Evolutionary conservation across 148 eudicot species (phyloP).

Genomic region (Tetragonia tetragonoides): DNA sequence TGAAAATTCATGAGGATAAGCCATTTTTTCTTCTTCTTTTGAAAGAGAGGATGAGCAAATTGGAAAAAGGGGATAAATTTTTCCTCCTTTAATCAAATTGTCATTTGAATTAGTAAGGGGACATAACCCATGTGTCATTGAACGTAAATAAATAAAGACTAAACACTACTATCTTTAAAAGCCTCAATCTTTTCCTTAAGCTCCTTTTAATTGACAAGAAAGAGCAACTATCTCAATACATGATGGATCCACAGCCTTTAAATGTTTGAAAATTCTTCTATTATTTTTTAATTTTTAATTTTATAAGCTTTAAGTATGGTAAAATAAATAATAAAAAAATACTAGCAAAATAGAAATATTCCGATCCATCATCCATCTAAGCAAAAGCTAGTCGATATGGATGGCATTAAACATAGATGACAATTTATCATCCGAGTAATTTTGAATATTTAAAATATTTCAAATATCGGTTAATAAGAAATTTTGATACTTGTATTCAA

Average conservation of each 20-base stretch:
- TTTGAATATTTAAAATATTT: too few relatives aligned
- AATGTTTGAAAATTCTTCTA: not conserved
- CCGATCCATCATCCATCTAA: too few relatives aligned
- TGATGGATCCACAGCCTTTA: slow-evolving; percentile 20
- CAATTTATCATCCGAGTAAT: too few relatives aligned
- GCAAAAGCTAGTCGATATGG: too few relatives aligned
- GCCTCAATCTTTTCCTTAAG: slow-evolving; percentile 17
- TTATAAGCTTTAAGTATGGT: not conserved
- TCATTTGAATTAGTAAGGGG: slow-evolving; percentile 33
- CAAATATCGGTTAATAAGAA: too few relatives aligned
- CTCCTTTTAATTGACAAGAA: slow-evolving; percentile 49
- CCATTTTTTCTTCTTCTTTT: too few relatives aligned
- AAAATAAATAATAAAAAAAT: too few relatives aligned
- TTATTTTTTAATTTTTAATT: not conserved
- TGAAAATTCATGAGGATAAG: slow-evolving; percentile 16
- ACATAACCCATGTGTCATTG: slow-evolving; percentile 46
- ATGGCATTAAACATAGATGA: too few relatives aligned
- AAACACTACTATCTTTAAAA: slow-evolving; percentile 21
- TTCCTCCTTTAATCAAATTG: slow-evolving; percentile 23
- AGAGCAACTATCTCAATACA: slow-evolving; percentile 36
- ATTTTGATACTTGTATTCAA: too few relatives aligned
- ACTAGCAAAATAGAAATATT: too few relatives aligned
- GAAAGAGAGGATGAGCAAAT: not conserved
- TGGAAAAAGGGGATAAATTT: not conserved
- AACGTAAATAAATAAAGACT: slow-evolving; percentile 9